Conservation (phyloP, 139 green algal species). For the Mesotaenium endlicherianum region DNA sequence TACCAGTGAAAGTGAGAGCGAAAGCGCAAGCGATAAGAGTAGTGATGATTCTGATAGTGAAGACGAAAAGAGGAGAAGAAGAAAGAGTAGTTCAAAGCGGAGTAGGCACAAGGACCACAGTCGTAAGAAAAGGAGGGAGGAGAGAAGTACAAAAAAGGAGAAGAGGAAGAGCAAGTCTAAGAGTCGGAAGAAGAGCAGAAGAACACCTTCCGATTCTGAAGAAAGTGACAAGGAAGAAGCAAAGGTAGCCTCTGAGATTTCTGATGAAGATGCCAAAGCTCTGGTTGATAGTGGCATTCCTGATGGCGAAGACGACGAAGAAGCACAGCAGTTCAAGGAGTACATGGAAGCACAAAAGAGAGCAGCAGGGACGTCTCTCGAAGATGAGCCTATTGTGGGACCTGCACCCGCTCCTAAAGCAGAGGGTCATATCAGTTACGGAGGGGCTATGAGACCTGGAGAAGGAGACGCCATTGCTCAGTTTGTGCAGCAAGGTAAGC, state of each 20-base stretch:
- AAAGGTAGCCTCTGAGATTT: neutral
- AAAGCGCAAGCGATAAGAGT: neutral
- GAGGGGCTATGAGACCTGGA: conserved; percentile 43
- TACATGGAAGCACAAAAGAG: conserved; percentile 28
- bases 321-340: conserved; percentile 38
- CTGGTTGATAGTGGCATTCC: neutral
- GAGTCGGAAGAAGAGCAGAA: conserved; percentile 17
- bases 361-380: neutral
- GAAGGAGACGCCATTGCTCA: conserved; percentile 80
- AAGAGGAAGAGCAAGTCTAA: conserved; percentile 19
- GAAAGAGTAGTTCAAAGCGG: neutral
- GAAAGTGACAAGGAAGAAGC: neutral
- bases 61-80: neutral
- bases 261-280: neutral
- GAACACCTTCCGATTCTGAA: neutral
- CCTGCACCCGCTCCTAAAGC: conserved; percentile 26
- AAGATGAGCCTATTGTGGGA: conserved; percentile 31
- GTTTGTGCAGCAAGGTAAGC: conserved; percentile 87
- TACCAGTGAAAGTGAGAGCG: too few relatives aligned
- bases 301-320: conserved; percentile 7
- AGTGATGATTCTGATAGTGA: neutral
- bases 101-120: neutral
- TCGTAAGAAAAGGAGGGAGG: conserved; percentile 2
- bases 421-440: conserved; percentile 50
- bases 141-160: conserved; percentile 8